Conservation (phyloP, 805 yeast species). For the Hanseniaspora jakobsenii region DNA sequence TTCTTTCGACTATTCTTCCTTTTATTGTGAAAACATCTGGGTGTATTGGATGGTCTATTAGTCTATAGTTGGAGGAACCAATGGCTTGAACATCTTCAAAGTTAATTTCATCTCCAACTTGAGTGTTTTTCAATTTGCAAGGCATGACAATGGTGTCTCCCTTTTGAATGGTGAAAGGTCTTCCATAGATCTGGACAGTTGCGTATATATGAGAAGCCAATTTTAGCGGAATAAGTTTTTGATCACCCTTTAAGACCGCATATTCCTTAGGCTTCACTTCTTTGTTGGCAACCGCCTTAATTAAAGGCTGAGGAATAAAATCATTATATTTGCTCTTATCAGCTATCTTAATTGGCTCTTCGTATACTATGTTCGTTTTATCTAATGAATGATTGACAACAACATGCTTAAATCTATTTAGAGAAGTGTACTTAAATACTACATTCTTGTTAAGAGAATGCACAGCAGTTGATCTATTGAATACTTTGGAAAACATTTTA, state of each 20-base stretch:
- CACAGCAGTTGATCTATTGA: too few relatives aligned
- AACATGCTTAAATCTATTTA: neutral
- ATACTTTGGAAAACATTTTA: too few relatives aligned
- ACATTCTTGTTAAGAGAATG: neutral
- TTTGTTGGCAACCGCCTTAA: neutral
- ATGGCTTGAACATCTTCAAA: slow-evolving; percentile 66
- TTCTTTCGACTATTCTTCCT: slow-evolving; percentile 77
- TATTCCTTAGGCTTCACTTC: neutral
- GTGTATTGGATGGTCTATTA: slow-evolving; percentile 44
- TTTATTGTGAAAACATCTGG: slow-evolving; percentile 45
- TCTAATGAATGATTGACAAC: neutral
- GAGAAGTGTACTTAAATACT: neutral
- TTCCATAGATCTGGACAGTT: slow-evolving; percentile 63
- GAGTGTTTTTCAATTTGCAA: slow-evolving; percentile 58
- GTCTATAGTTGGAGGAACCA: slow-evolving; percentile 76
- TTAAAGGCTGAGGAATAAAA: slow-evolving; percentile 8
- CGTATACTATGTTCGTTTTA: slow-evolving; percentile 7
- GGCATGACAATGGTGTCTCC: slow-evolving; percentile 82
- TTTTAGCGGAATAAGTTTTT: slow-evolving; percentile 32
- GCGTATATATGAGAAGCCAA: slow-evolving; percentile 67
- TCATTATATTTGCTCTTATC: slow-evolving; percentile 3
- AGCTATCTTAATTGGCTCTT: neutral
- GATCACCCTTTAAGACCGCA: neutral
- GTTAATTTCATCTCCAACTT: slow-evolving; percentile 70
- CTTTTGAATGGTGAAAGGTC: slow-evolving; percentile 77